Percentiles rank a stretch among this genome's conserved stretches.
phyloP scores from a whole-genome alignment of 345 rosid species.

The Pseudoturritis turrita region DNA sequence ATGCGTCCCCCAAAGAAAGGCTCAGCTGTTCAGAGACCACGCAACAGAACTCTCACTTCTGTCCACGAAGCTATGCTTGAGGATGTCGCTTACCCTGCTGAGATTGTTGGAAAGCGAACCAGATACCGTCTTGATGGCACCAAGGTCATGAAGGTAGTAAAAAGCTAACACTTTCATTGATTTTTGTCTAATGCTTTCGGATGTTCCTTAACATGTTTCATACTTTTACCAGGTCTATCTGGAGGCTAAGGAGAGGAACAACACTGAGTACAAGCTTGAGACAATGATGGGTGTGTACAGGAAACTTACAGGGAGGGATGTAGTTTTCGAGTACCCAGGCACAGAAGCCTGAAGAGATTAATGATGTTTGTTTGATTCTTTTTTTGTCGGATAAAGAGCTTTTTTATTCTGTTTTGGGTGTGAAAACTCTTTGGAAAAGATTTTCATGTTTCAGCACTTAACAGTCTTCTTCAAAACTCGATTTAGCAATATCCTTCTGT shows the following conservation, averaged over 20 bases:
- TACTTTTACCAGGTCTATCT: constrained; percentile 47
- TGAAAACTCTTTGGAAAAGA: neutral
- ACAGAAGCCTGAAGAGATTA: constrained; percentile 47
- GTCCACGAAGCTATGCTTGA: constrained; percentile 85
- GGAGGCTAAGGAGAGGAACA: constrained; percentile 75
- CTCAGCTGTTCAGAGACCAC: constrained; percentile 83
- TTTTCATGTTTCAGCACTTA: neutral
- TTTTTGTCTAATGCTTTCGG: neutral
- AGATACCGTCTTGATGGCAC: constrained; percentile 82
- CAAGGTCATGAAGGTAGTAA: constrained; percentile 60
- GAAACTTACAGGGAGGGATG: constrained; percentile 83
- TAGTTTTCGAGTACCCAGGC: constrained; percentile 74
- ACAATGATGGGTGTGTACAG: constrained; percentile 72
- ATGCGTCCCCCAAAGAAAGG: constrained; percentile 90
- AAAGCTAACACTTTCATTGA: neutral
- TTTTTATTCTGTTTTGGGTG: constrained; percentile 14
- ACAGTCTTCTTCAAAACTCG: neutral
- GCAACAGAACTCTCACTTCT: constrained; percentile 69
- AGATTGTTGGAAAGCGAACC: constrained; percentile 80
- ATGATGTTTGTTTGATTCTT: constrained; percentile 1
- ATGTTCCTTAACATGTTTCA: neutral
- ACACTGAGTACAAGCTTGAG: constrained; percentile 78
- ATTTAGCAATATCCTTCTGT: neutral
- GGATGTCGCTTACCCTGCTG: constrained; percentile 82
- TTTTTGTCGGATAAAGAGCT: constrained; percentile 19